Conservation (phyloP, 2,329 filamentous ascomycete genomes). For the Alternaria brassicicola region DNA sequence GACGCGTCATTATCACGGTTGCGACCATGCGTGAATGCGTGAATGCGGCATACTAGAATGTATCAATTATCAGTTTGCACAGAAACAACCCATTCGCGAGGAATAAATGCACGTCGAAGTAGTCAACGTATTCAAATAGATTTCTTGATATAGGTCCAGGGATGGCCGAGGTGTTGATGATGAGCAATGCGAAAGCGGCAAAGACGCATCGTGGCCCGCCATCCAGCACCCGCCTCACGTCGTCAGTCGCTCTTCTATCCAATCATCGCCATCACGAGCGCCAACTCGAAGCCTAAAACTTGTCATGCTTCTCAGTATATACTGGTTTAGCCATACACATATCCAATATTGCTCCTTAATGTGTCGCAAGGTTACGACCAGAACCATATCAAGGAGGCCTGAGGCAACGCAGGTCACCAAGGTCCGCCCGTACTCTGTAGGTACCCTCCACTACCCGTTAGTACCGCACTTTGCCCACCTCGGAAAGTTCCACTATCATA, state of each 20-base stretch:
- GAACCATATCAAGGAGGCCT: no score
- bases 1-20: not conserved
- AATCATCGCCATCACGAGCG: not conserved
- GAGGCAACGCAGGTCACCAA: no score
- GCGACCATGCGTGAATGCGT: not conserved
- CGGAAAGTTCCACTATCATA: not conserved
- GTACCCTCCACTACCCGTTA: constrained; percentile 3
- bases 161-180: not conserved
- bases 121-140: not conserved
- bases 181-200: not conserved
- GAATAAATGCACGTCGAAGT: not conserved
- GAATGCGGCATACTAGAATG: not conserved
- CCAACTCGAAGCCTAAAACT: not conserved
- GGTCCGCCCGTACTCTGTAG: constrained; percentile 16
- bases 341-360: not conserved
- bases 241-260: not conserved
- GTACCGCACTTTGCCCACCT: not conserved
- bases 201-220: not conserved
- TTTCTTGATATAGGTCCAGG: not conserved
- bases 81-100: not conserved
- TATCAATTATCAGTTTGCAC: not conserved
- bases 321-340: no score
- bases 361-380: not conserved
- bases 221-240: not conserved
- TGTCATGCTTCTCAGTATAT: not conserved